Conservation (phyloP, 305 asterid genomes). For the Ilex paraguariensis region DNA sequence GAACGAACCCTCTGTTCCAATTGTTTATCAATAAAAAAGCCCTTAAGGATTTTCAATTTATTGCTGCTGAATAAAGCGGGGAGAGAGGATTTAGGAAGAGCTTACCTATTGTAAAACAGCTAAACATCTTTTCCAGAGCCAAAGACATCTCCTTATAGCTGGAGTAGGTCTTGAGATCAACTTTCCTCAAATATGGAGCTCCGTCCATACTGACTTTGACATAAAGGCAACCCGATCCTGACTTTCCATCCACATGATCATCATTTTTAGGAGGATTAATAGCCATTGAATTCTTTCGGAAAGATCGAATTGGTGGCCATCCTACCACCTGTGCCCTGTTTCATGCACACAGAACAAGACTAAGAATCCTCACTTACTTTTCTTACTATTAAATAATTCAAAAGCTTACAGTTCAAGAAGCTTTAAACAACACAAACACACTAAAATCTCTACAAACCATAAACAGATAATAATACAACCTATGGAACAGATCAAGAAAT, state of each 20-base stretch:
- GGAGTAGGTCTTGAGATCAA: conserved; percentile 30
- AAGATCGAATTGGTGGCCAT: conserved; percentile 55
- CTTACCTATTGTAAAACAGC: conserved; percentile 40
- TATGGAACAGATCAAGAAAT: no score
- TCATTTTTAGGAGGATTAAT: conserved; percentile 29
- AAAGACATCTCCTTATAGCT: conserved; percentile 34
- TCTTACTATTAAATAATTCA: no score
- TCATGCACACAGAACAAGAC: conserved; percentile 1
- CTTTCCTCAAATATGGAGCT: conserved; percentile 46
- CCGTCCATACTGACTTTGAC: conserved; percentile 54
- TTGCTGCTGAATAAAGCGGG: not conserved
- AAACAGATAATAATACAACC: no score
- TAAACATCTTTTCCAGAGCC: conserved; percentile 45
- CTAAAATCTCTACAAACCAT: no score
- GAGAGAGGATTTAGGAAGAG: conserved; percentile 1
- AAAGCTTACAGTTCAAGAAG: no score
- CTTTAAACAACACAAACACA: no score
- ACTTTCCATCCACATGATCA: conserved; percentile 26
- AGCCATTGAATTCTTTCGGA: conserved; percentile 39
- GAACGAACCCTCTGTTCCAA: no score
- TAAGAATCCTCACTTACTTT: no score
- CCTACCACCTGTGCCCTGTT: conserved; percentile 49
- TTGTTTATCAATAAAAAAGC: no score
- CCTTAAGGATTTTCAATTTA: no score
- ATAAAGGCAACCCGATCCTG: conserved; percentile 31